Evolutionary conservation across 345 rosid species (phyloP).

Genomic region (Dovyalis caffra): DNA sequence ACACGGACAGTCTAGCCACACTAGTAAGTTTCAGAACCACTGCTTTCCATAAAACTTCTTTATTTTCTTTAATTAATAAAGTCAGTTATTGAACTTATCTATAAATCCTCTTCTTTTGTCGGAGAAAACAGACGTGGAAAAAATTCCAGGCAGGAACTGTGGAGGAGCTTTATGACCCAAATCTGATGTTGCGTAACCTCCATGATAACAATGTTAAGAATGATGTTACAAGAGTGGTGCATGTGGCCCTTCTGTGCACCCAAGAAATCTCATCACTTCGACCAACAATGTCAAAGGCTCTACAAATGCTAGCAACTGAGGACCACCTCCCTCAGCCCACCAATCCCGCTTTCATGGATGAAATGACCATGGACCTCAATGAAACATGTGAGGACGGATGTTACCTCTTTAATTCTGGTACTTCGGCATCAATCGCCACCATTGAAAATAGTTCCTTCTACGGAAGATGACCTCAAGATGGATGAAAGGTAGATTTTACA

Average conservation of each 20-base stretch:
- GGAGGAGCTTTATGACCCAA: constrained; percentile 73
- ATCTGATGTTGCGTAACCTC: constrained; percentile 45
- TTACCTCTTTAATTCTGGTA: constrained; percentile 40
- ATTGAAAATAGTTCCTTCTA: constrained; percentile 61
- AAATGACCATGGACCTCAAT: constrained; percentile 71
- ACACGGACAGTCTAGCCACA: constrained; percentile 72
- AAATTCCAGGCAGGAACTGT: constrained; percentile 62
- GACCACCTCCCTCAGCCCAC: constrained; percentile 66
- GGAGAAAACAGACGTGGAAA: constrained; percentile 61
- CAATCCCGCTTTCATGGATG: constrained; percentile 85
- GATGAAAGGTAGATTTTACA: background rate
- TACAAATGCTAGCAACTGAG: constrained; percentile 68
- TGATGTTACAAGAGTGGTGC: constrained; percentile 64
- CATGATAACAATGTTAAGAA: constrained; percentile 42
- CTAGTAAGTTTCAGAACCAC: constrained; percentile 54
- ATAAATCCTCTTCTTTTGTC: background rate
- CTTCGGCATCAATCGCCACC: constrained; percentile 55
- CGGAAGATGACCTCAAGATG: constrained; percentile 53
- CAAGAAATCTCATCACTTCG: constrained; percentile 72
- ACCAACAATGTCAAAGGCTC: constrained; percentile 74
- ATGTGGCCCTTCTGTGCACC: constrained; percentile 73
- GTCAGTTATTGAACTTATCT: background rate
- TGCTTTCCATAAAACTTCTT: background rate
- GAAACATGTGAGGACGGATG: constrained; percentile 39
- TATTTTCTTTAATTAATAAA: background rate